phyloP scores from a whole-genome alignment of 345 rosid species.

The Populus tremula region DNA sequence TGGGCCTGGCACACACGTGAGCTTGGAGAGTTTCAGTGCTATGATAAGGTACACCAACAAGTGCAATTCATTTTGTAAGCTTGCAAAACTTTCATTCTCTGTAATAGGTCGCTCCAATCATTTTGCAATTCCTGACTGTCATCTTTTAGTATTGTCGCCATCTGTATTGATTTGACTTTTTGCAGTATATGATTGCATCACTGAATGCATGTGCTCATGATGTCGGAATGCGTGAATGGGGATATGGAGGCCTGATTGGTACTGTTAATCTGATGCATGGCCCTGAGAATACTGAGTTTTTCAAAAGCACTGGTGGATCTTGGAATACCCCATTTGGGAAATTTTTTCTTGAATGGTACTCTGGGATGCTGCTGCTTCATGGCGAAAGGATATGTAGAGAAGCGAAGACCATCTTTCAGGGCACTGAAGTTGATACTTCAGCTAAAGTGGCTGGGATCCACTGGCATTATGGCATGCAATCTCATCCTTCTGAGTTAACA shows the following conservation, averaged over 20 bases:
- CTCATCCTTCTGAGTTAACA: conserved; percentile 49
- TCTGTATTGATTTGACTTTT: not conserved
- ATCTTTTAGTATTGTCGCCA: not conserved
- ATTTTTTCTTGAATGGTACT: conserved; percentile 55
- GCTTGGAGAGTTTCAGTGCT: conserved; percentile 56
- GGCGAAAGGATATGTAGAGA: conserved; percentile 48
- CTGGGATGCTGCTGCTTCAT: conserved; percentile 44
- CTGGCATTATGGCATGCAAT: conserved; percentile 45
- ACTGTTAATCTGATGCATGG: conserved; percentile 35
- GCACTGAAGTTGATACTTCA: conserved; percentile 33
- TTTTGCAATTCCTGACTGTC: not conserved
- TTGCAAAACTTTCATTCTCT: not conserved
- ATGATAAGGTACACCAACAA: conserved; percentile 45
- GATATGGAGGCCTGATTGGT: conserved; percentile 39
- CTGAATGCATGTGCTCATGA: conserved; percentile 42
- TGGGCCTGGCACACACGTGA: conserved; percentile 39
- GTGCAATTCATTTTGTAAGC: not conserved
- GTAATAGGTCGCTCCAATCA: not conserved
- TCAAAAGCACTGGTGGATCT: conserved; percentile 38
- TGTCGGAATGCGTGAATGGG: conserved; percentile 46
- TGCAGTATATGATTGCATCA: conserved; percentile 51
- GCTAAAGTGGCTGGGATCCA: conserved; percentile 46
- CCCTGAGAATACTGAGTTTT: conserved; percentile 43
- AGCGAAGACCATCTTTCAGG: conserved; percentile 39
- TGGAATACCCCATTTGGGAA: conserved; percentile 44